Evolutionary conservation across 441 rosid species (phyloP).

Genomic region (Hypseocharis bilobata): DNA sequence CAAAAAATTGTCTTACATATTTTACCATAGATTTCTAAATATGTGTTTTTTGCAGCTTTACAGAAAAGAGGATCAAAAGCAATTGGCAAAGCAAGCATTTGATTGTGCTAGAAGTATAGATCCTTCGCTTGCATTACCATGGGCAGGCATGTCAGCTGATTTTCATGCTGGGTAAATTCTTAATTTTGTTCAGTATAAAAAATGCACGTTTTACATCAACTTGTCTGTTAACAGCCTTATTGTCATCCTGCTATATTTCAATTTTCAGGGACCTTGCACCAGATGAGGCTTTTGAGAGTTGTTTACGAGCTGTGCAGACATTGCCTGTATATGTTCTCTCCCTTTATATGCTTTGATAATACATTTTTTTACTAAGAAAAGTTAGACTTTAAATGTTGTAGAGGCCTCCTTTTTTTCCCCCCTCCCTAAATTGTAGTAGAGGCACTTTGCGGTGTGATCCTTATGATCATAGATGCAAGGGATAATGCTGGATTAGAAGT

Average conservation of each 20-base stretch:
- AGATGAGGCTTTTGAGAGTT: constrained; percentile 85
- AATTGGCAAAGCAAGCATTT: constrained; percentile 76
- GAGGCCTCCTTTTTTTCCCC: too few species aligned
- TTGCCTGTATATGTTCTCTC: constrained; percentile 52
- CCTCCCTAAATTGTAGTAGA: too few species aligned
- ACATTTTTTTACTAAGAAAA: constrained; percentile 2
- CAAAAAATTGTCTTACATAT: not conserved
- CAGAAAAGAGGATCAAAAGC: constrained; percentile 54
- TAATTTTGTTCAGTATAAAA: constrained; percentile 7
- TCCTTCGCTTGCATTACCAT: constrained; percentile 90
- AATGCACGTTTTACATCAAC: constrained; percentile 3
- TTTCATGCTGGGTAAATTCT: constrained; percentile 44
- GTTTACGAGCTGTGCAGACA: constrained; percentile 77
- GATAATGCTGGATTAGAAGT: constrained; percentile 1
- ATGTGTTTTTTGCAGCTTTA: constrained; percentile 51
- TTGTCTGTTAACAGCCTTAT: constrained; percentile 17
- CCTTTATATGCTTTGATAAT: constrained; percentile 5
- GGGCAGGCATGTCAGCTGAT: constrained; percentile 98
- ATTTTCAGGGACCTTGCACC: constrained; percentile 47
- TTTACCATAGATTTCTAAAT: not conserved
- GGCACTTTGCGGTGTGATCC: constrained; percentile 6
- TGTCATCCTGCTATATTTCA: constrained; percentile 14
- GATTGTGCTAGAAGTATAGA: constrained; percentile 93
- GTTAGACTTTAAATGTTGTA: constrained; percentile 11
- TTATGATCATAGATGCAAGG: not conserved